Evolutionary conservation across 139 green algal species (phyloP).

Genomic region (Tetradesmus obliquus): DNA sequence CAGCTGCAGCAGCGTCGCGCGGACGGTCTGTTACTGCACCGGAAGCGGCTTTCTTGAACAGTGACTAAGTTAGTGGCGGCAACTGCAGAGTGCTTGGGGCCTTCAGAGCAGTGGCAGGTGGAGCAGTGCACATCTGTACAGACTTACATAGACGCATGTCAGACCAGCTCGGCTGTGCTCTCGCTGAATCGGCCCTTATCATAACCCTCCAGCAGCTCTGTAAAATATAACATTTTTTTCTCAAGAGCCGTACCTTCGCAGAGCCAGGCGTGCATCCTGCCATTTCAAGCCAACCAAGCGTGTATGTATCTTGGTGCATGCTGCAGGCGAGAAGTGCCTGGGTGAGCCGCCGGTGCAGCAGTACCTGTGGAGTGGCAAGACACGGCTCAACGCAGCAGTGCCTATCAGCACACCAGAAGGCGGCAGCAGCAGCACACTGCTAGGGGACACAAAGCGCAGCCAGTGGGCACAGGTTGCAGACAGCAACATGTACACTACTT

Average conservation of each 20-base stretch:
- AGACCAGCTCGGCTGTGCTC: no score
- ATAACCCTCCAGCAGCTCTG: no score
- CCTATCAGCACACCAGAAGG: conserved; percentile 23
- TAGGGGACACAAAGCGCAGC: conserved; percentile 15
- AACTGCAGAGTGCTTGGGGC: not conserved
- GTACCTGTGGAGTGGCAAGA: conserved; percentile 23
- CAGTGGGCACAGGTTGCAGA: not conserved
- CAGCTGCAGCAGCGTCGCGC: not conserved
- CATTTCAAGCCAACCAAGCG: no score
- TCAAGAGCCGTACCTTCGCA: no score
- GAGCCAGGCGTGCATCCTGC: no score
- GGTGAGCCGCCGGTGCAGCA: conserved; percentile 30
- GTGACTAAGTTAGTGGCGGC: not conserved
- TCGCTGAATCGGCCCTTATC: no score
- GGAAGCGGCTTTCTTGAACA: no score
- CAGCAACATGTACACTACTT: conserved; percentile 9
- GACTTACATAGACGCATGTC: no score
- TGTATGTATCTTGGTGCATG: not conserved
- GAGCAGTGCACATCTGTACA: no score
- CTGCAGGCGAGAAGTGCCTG: conserved; percentile 35
- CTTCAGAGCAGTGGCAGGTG: no score
- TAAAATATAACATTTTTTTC: no score
- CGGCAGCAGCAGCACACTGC: not conserved
- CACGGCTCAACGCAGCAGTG: conserved; percentile 5
- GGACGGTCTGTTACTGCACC: not conserved